Evolutionary conservation across 805 yeast species (phyloP), one percentile per base, ranked within the genome.

Genomic region (Ogataea nakhonphanomensis): DNA sequence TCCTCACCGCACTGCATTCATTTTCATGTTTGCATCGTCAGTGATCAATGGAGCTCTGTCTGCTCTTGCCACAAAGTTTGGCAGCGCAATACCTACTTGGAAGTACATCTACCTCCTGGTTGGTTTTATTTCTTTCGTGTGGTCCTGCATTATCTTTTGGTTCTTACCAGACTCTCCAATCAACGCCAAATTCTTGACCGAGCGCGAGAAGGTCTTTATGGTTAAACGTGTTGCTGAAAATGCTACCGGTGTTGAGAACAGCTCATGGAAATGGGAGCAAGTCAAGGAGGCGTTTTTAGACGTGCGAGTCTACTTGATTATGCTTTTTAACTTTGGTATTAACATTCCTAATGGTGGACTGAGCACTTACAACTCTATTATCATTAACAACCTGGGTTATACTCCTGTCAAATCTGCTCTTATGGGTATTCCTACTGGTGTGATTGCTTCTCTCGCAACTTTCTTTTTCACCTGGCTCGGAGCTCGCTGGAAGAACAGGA

Each of bases 81-180:
- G 41, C 5, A 13, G 21, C 26, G 29, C 31, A 20, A 28, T 30
- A 29, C 25, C 36, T 20, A 12, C 81, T 4, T 84, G 90, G 90
- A 78, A 74, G 53, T 56, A 76, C 10, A 57, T 80, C 4, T 84
- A 73, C 55, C 61, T 84, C 34, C 65, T 81, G 23, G 71, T 76
- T 30, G 95, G 93, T 11, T 55, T 68, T 6, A 67, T 77, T 41
- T 80, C 87, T 2, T 57, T 79, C 5, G 53, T 71, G 8, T 51
- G 77, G 12, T 84, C 84, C 7, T 36, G 71, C 8, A 37, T 70
- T 9, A 65, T 78, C 44, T 57, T 59, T 31, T 48, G 75, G 39
- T 76, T 74, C 56, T 53, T 82, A 34, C 85, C 86, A n/a, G 79
- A 76, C 48, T 58, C 65, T 26, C 86, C 87, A 21, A 58, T 59